Evolutionary conservation across 495 filamentous ascomycete species (phyloP), one percentile per base, ranked within the genome.

Genomic region (Penicillium egyptiacum): DNA sequence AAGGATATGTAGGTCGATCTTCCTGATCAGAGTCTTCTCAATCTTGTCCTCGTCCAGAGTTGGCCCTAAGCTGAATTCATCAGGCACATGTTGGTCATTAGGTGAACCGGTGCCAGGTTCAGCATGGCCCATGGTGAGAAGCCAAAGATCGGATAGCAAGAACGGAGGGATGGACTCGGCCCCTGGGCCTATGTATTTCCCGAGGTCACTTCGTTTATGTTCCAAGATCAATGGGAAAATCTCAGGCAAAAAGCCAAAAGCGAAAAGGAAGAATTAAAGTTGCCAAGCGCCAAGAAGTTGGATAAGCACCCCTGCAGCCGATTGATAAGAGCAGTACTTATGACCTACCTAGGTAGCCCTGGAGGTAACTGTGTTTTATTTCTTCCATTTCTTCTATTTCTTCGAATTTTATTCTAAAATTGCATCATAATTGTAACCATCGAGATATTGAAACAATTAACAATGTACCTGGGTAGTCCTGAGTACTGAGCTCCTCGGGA

Each of bases 1-100:
- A 10, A 88, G 66, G 35, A 89, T 81, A 58, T 82, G 72, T 17
- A 77, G 50, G 61, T 89, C 86, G 30, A 88, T 74, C 58, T 82
- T 85, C 50, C 78, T 55, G 3, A 82, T 71, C 10, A 85, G 56
- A 23, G 69, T 73, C 30, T 59, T 68, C 61, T 83, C 81, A 20
- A 70, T 71, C 46, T 70, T 61, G 52, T 64, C 60, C 55, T 82
- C 79, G 41, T 77, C 58, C 17, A 64, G 66, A 2, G 68, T 65
- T 20, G 55, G 40, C 17, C 46, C 61, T 4, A 64, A 70, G 22
- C 50, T 65, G 35, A 45, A 17, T 42, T 55, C 56, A 28, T 64
- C 57, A 5, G 46, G 45, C 28, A 56, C 19, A 26, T 50, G 47
- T 19, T 56, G 39, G 17, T 56, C 26, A 28, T 28, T 39, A 8